phyloP scores from a whole-genome alignment of 2,329 filamentous ascomycete genomes.

The Alternaria conjuncta region DNA sequence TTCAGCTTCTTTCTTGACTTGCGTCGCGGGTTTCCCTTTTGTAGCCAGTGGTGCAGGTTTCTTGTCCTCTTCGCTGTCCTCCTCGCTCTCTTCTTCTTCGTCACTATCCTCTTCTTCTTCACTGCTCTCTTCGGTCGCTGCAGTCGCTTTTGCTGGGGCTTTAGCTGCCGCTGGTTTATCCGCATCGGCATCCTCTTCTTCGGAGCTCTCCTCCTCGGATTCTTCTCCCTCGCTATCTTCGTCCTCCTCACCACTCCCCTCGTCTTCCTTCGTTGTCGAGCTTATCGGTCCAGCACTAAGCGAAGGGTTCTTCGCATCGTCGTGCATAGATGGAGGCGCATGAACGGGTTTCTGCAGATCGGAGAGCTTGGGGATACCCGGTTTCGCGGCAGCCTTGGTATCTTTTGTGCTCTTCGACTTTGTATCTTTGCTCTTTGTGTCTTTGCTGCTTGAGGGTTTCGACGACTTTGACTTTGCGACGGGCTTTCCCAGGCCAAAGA shows the following conservation, averaged over 20 bases:
- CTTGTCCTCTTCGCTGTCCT: conserved; percentile 17
- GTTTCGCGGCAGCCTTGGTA: not conserved
- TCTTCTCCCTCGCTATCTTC: conserved; percentile 8
- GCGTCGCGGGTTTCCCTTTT: not conserved
- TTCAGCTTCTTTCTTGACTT: not conserved
- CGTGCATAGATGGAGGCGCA: conserved; percentile 29
- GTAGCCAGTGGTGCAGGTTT: conserved; percentile 9
- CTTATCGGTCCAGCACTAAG: conserved; percentile 29
- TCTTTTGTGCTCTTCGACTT: not conserved
- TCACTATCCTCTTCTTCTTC: conserved; percentile 1
- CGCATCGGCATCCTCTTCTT: conserved; percentile 1
- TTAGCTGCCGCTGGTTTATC: not conserved
- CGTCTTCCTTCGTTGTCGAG: conserved; percentile 15
- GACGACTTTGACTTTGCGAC: conserved; percentile 6
- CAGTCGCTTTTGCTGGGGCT: not conserved
- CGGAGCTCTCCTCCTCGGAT: conserved; percentile 12
- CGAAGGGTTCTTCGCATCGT: conserved; percentile 34
- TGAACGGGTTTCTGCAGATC: conserved; percentile 29
- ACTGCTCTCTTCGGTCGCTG: not conserved
- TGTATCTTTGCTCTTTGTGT: not conserved
- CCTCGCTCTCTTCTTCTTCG: conserved; percentile 13
- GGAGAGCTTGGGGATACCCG: conserved; percentile 23
- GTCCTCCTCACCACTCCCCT: conserved; percentile 6
- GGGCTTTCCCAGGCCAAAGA: conserved; percentile 8
- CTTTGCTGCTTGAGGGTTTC: conserved; percentile 7